Evolutionary conservation across 495 filamentous ascomycete genomes (phyloP).

Genomic region (Umbilicaria muhlenbergii): DNA sequence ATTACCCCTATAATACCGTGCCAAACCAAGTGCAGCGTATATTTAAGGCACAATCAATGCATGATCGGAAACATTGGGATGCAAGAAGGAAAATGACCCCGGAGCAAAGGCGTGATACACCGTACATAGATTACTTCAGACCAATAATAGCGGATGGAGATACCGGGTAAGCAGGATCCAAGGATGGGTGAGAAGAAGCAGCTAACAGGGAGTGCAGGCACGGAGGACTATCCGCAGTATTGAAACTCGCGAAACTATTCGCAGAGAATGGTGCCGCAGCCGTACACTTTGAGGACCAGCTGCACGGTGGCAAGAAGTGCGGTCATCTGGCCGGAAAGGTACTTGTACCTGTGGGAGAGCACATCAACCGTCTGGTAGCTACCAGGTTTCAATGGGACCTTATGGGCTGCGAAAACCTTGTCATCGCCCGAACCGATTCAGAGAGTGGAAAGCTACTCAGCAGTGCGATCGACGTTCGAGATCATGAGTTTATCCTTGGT

Average conservation of each 20-base stretch:
- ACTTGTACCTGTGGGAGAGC: slow-evolving; percentile 81
- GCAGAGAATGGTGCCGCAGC: slow-evolving; percentile 96
- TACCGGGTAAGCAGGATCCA: slow-evolving; percentile 44
- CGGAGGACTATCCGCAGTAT: slow-evolving; percentile 77
- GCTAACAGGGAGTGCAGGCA: slow-evolving; percentile 23
- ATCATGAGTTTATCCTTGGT: slow-evolving; percentile 93
- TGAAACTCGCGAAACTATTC: slow-evolving; percentile 95
- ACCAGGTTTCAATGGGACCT: slow-evolving; percentile 95
- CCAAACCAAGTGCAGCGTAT: slow-evolving; percentile 94
- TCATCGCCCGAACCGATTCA: slow-evolving; percentile 89
- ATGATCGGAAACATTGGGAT: slow-evolving; percentile 93
- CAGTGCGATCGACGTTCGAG: slow-evolving; percentile 78
- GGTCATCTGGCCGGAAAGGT: slow-evolving; percentile 96
- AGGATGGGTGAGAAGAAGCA: background rate
- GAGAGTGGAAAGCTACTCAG: slow-evolving; percentile 84
- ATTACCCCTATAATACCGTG: slow-evolving; percentile 97
- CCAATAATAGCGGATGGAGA: slow-evolving; percentile 97
- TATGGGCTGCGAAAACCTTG: slow-evolving; percentile 86
- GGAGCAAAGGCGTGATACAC: slow-evolving; percentile 52
- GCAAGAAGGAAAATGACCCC: slow-evolving; percentile 56
- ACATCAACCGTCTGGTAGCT: slow-evolving; percentile 87
- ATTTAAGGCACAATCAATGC: slow-evolving; percentile 90
- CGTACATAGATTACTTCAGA: slow-evolving; percentile 81
- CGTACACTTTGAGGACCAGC: slow-evolving; percentile 94
- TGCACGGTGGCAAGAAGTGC: slow-evolving; percentile 97